A percentile compares a stretch with the other conserved stretches of the same genome.
These are phyloP conservation scores for Insectozyma bohioensis DNA, from an alignment of 1,139 yeast species.

Conservation along the genomic window DNA sequence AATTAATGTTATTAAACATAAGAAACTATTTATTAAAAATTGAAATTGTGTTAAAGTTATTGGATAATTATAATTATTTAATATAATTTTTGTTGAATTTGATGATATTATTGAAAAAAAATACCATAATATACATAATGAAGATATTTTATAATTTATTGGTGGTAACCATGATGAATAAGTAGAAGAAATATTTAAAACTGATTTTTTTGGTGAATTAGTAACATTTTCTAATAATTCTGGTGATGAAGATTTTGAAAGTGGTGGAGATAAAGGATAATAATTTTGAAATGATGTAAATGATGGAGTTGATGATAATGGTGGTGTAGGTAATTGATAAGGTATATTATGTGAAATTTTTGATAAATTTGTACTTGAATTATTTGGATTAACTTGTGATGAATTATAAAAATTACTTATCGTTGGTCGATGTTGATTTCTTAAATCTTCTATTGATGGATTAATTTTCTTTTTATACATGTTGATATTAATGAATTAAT, in stretches of 20 bases:
- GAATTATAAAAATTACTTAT: slow-evolving; percentile 11
- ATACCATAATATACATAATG: slow-evolving; percentile 76
- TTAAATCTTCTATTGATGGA: slow-evolving; percentile 12
- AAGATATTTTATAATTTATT: slow-evolving; percentile 27
- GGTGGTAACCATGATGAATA: slow-evolving; percentile 22
- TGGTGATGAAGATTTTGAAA: slow-evolving; percentile 10
- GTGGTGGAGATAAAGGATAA: slow-evolving; percentile 32
- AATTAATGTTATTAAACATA: slow-evolving; percentile 41
- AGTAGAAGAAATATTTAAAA: background rate
- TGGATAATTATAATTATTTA: slow-evolving; percentile 71
- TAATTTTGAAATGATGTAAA: slow-evolving; percentile 9
- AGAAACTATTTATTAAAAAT: slow-evolving; percentile 63
- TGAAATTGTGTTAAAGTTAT: slow-evolving; percentile 84
- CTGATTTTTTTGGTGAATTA: background rate
- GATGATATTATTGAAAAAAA: slow-evolving; percentile 76
- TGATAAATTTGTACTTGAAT: slow-evolving; percentile 30
- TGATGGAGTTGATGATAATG: slow-evolving; percentile 12
- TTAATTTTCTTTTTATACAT: slow-evolving; percentile 7
- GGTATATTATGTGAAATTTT: slow-evolving; percentile 15
- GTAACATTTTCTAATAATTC: slow-evolving; percentile 11
- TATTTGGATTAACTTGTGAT: slow-evolving; percentile 25
- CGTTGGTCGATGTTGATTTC: background rate
- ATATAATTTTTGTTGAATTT: slow-evolving; percentile 74
- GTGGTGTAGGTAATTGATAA: slow-evolving; percentile 12
- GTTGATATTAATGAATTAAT: no score